Conservation (phyloP, 2,329 filamentous ascomycete species). For the Remersonia thermophila region DNA sequence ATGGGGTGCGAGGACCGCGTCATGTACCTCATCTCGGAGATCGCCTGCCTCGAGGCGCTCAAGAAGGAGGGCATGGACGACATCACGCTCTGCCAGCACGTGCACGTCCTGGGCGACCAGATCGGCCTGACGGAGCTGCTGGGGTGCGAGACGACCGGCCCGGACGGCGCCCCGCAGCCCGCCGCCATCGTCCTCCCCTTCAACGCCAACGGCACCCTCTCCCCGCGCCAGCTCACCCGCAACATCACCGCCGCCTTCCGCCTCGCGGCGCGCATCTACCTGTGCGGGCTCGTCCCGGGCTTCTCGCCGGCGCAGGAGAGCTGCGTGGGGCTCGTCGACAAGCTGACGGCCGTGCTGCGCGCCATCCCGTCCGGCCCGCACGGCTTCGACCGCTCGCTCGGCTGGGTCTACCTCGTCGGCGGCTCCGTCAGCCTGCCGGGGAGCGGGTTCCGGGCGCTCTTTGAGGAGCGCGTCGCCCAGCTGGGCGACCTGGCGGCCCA, state of each 20-base stretch:
- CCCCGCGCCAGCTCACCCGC: slow-evolving; percentile 68
- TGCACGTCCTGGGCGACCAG: slow-evolving; percentile 75
- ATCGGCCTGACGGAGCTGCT: slow-evolving; percentile 67
- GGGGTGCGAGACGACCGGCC: slow-evolving; percentile 34
- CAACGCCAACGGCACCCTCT: slow-evolving; percentile 61
- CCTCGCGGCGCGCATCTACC: slow-evolving; percentile 83
- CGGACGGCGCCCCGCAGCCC: background rate
- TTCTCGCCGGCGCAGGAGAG: slow-evolving; percentile 65
- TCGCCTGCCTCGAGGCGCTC: slow-evolving; percentile 85
- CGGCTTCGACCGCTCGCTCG: slow-evolving; percentile 80
- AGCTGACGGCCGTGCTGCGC: slow-evolving; percentile 63
- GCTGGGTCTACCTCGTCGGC: slow-evolving; percentile 86
- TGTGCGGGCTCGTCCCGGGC: slow-evolving; percentile 89
- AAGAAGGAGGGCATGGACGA: slow-evolving; percentile 76
- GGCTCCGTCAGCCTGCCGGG: slow-evolving; percentile 63
- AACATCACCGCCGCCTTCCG: slow-evolving; percentile 90
- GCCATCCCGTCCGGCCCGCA: slow-evolving; percentile 69
- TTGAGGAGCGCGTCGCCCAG: slow-evolving; percentile 59
- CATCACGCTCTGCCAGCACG: slow-evolving; percentile 76
- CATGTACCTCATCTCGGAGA: slow-evolving; percentile 97
- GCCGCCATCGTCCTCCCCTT: slow-evolving; percentile 37
- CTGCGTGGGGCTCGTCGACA: slow-evolving; percentile 64
- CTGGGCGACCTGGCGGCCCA: slow-evolving; percentile 61
- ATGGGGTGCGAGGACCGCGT: slow-evolving; percentile 97
- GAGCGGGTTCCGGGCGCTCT: slow-evolving; percentile 65